Evolutionary conservation across 257 asterid species (phyloP), one percentile per base, ranked within the genome.

Genomic region (Apocynum venetum): DNA sequence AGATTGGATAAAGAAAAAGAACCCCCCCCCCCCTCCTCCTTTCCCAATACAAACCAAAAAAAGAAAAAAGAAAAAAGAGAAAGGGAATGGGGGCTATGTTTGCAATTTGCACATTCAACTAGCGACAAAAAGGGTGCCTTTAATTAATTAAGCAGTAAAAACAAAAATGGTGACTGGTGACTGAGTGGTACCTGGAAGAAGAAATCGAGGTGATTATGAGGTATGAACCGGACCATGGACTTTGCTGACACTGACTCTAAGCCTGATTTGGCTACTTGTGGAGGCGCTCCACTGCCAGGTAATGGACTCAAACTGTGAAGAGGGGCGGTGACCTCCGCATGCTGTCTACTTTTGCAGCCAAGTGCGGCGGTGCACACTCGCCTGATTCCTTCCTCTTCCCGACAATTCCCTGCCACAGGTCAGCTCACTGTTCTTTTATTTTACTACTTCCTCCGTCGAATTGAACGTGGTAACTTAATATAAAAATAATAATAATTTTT

Each of bases 191-290:
- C 8, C 43, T 68, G 48, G 43, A 63, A 79, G 86, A 84, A 76
- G 76, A 79, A 72, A 80, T 78, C 90, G 89, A 89, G 88, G 82
- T 68, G 69, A 79, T 81, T 90, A 92, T 74, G 83, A 84, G 89
- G 86, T 73, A 90, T 83, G 80, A 80, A 79, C 87, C 83, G 47
- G 87, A 81, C 88, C 85, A 75, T 4, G 46, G 49, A 40, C 38
- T 6, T 38, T 12, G 65, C 49, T 65, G 71, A 65, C 10, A 44
- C 71, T 65, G 71, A 1, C 63, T 63, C 63, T 56, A 56, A 56
- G 1, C 47, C 35, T 2, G 67, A 71, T 12, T 36, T 41, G 48
- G 44, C 44, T 7, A 17, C 25, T 20, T 10, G 38, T 20, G 56
- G 43, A 13, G 38, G 48, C 41, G 74, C 53, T 20, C 53, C 1